These are phyloP conservation scores for Durio zibethinus DNA, from an alignment of 345 rosid genomes.

Conservation along the genomic window DNA sequence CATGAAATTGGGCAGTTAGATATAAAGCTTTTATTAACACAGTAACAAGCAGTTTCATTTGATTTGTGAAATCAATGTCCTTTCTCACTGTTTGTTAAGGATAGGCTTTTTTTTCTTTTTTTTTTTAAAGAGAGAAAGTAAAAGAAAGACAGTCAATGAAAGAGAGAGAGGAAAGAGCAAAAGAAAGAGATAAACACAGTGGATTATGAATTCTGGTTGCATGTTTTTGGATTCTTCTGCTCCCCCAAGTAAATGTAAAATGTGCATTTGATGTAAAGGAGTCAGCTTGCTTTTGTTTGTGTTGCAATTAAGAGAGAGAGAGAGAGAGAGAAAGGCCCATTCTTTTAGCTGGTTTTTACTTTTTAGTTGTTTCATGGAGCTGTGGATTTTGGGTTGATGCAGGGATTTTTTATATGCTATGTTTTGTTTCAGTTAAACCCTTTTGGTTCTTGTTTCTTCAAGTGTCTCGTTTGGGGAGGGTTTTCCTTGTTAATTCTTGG, in stretches of 20 bases:
- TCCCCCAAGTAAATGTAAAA: conserved; percentile 23
- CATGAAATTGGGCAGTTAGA: not conserved
- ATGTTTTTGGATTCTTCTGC: conserved; percentile 34
- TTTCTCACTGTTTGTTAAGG: conserved; percentile 40
- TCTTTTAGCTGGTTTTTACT: conserved; percentile 22
- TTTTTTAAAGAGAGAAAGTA: conserved; percentile 20
- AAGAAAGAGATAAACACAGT: conserved; percentile 22
- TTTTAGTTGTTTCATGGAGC: conserved; percentile 24
- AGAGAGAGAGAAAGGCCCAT: not conserved
- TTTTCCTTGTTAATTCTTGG: conserved; percentile 33
- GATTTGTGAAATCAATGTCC: conserved; percentile 58
- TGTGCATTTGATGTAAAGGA: conserved; percentile 36
- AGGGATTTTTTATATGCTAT: conserved; percentile 10
- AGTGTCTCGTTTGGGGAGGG: conserved; percentile 15
- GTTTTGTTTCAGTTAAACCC: conserved; percentile 18
- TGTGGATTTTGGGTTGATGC: not conserved
- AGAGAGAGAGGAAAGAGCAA: conserved; percentile 12
- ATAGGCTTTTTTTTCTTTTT: conserved; percentile 18
- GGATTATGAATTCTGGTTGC: conserved; percentile 23
- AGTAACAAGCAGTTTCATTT: conserved; percentile 18
- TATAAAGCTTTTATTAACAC: not conserved
- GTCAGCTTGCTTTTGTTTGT: conserved; percentile 33
- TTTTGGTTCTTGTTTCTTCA: conserved; percentile 18
- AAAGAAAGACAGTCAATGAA: conserved; percentile 17
- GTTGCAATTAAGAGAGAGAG: conserved; percentile 24